phyloP scores from a whole-genome alignment of 257 asterid species.

The Solanum tarapatanum region DNA sequence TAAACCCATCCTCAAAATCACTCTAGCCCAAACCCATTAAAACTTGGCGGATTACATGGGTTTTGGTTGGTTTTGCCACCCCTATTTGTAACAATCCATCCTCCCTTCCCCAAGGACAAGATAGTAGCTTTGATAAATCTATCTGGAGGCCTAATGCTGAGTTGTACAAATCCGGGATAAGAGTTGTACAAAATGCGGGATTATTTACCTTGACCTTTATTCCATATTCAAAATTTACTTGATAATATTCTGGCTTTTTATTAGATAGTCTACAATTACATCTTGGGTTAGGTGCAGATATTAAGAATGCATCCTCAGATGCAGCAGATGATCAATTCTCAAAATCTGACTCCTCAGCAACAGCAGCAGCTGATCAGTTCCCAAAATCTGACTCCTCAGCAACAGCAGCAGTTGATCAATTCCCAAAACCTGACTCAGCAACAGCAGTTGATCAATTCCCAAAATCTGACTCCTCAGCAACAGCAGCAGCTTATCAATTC shows the following conservation, averaged over 20 bases:
- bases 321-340: slow-evolving; percentile 16
- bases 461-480: slow-evolving; percentile 9
- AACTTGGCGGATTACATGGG: not conserved
- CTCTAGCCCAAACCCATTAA: not conserved
- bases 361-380: slow-evolving; percentile 2
- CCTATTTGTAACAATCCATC: not conserved
- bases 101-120: not conserved
- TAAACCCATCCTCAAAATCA: not conserved
- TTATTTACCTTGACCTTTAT: not conserved
- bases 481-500: slow-evolving; percentile 62
- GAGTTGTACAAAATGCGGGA: not conserved
- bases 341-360: not conserved
- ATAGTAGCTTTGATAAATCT: not conserved
- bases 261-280: not conserved
- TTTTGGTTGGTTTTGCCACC: not conserved
- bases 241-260: not conserved
- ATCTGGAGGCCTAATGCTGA: not conserved
- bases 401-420: slow-evolving; percentile 49
- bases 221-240: not conserved
- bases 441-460: slow-evolving; percentile 30
- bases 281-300: slow-evolving; percentile 29
- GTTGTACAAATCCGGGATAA: not conserved
- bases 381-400: not conserved
- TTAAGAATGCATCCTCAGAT: slow-evolving; percentile 63
- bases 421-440: slow-evolving; percentile 8